Conservation (phyloP, 306 rosid genomes). For the Macrotyloma uniflorum region DNA sequence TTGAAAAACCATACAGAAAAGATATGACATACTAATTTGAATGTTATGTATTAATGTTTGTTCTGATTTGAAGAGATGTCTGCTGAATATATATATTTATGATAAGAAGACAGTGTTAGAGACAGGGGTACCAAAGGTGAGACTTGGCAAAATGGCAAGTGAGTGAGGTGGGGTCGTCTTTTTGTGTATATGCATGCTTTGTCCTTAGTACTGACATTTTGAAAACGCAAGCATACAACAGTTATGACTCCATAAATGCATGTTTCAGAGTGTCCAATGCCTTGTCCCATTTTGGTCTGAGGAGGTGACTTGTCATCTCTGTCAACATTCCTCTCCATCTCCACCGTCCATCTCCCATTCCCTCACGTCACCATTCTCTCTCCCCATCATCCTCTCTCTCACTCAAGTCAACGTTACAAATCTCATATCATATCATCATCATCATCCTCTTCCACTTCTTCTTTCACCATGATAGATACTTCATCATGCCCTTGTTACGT, state of each 20-base stretch:
- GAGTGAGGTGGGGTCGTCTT: slow-evolving; percentile 44
- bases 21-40: too few relatives aligned
- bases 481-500: slow-evolving; percentile 25
- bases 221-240: slow-evolving; percentile 56
- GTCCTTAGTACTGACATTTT: slow-evolving; percentile 43
- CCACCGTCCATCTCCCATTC: slow-evolving; percentile 44
- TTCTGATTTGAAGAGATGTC: too few relatives aligned
- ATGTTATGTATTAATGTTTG: too few relatives aligned
- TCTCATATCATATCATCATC: background rate
- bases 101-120: slow-evolving; percentile 28
- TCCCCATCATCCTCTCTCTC: background rate
- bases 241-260: slow-evolving; percentile 61
- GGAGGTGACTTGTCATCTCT: slow-evolving; percentile 43
- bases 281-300: slow-evolving; percentile 37
- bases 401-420: slow-evolving; percentile 33
- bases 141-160: slow-evolving; percentile 55
- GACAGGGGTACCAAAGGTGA: slow-evolving; percentile 40
- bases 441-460: background rate
- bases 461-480: background rate
- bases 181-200: slow-evolving; percentile 23
- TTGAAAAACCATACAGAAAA: too few relatives aligned
- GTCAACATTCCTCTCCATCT: slow-evolving; percentile 60
- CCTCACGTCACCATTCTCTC: slow-evolving; percentile 19
- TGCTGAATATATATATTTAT: too few relatives aligned
- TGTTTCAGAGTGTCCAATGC: slow-evolving; percentile 45